Percentiles rank a stretch among this genome's conserved stretches.
Evolutionary conservation across 306 rosid species (phyloP).

Genomic region (Spatholobus suberectus): DNA sequence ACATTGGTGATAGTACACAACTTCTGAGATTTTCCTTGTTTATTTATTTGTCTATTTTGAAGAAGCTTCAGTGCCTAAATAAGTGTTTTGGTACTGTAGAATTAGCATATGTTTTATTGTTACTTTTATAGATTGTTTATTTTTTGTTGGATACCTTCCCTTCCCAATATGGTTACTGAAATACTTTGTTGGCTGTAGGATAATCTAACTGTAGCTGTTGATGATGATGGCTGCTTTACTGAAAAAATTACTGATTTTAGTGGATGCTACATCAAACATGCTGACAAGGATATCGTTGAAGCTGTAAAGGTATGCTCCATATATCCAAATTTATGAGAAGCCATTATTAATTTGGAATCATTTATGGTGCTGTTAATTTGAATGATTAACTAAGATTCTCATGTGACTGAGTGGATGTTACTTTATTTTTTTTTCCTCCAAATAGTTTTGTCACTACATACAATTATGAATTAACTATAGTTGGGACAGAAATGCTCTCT

Average conservation of each 20-base stretch:
- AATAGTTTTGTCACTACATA: too few relatives aligned
- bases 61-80: conserved; percentile 10
- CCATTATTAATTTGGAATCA: neutral
- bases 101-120: conserved; percentile 12
- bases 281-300: conserved; percentile 88
- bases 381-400: conserved; percentile 13
- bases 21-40: neutral
- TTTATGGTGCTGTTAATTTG: conserved; percentile 11
- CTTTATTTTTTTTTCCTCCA: too few relatives aligned
- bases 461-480: too few relatives aligned
- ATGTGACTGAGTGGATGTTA: neutral
- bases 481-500: too few relatives aligned
- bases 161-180: conserved; percentile 5
- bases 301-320: conserved; percentile 72
- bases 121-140: neutral
- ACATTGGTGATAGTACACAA: conserved; percentile 15
- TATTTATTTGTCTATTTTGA: conserved; percentile 10
- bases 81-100: neutral
- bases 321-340: neutral
- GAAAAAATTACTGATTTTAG: conserved; percentile 73
- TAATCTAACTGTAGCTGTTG: conserved; percentile 86
- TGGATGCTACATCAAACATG: conserved; percentile 85
- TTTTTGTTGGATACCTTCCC: conserved; percentile 14
- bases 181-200: conserved; percentile 60
- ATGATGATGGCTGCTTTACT: conserved; percentile 96